A percentile compares a stretch with the other conserved stretches of the same genome.
Conservation (phyloP, 352 stramenopile species). For the Phytophthora sojae region DNA sequence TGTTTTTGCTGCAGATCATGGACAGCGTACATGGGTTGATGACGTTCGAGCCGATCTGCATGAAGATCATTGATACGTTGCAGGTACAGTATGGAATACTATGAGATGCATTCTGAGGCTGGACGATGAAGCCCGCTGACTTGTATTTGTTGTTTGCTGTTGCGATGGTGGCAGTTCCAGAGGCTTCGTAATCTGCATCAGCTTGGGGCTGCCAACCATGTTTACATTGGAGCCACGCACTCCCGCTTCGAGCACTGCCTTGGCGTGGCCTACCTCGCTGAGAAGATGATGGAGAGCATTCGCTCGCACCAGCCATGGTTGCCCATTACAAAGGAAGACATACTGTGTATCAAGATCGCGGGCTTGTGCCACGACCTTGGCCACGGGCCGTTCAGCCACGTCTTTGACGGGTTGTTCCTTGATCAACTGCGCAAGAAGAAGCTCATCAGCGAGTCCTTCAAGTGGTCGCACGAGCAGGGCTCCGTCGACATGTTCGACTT, state of each 20-base stretch:
- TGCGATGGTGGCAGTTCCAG: conserved; percentile 80
- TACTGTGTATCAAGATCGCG: conserved; percentile 83
- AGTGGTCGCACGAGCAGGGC: conserved; percentile 81
- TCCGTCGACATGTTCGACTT: conserved; percentile 83
- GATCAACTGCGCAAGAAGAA: conserved; percentile 55
- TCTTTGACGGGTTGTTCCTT: conserved; percentile 83
- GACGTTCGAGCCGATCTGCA: conserved; percentile 81
- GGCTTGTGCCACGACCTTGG: conserved; percentile 83
- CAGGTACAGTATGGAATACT: conserved; percentile 43
- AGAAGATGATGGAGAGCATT: conserved; percentile 88
- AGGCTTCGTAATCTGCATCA: conserved; percentile 95
- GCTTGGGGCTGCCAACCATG: conserved; percentile 89
- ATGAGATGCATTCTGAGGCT: background rate
- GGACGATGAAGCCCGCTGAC: background rate
- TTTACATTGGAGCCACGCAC: conserved; percentile 68
- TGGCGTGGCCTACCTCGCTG: conserved; percentile 95
- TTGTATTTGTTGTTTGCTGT: background rate
- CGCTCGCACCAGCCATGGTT: conserved; percentile 88
- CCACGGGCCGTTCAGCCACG: conserved; percentile 85
- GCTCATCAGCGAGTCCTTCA: conserved; percentile 40
- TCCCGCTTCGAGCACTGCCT: conserved; percentile 90
- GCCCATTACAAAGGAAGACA: conserved; percentile 76
- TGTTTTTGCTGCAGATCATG: conserved; percentile 52
- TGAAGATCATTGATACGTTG: conserved; percentile 83
- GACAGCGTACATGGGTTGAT: conserved; percentile 84